Base-by-base conservation (phyloP, 768 basidiomycete species). In the Leccinum aurantiacum region DNA sequence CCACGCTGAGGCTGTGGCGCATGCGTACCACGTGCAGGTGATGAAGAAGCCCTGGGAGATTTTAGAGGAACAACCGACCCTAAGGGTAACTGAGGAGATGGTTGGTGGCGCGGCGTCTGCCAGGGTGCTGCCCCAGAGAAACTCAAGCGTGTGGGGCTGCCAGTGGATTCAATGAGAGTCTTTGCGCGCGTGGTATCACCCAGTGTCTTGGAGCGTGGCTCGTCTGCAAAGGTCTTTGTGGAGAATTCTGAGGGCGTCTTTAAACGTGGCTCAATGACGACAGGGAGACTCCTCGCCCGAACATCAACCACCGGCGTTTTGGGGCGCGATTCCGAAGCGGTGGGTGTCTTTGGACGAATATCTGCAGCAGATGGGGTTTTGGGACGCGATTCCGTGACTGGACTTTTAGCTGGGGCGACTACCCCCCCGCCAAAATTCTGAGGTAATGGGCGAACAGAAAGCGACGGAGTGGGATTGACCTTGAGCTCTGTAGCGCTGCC, bases 61-160 rank as follows among this genome's bases (percentile, higher is more conserved):
- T 44, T 67, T n/a, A 60, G 57, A 8, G 60, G 57, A 7, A 63
- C 17, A 4, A 80, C 77, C 58, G 35, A 68, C 33, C 60, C 58
- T n/a, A 69, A 65, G 27, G 74, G 63, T 25, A 70, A 55, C 24
- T 80, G 66, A n/a, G 72, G 60, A 13, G 79, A 70, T 33, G 63
- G 7, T 51, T 75, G 76, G 24, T 71, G 67, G 22, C 63, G 60
- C 0, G 63, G 68, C 3, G 67, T 72, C 54, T 66, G 70, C 58
- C 66, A 73, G 19, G 67, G 64, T 47, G 56, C 27, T 8, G 64
- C 15, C 29, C 57, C 48, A 4, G 73, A 31, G 15, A 64, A 64
- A 38, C 63, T 70, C 14, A 56, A 27, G 8, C 62, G 64, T 25
- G 60, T 63, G 11, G 65, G 60, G 35, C 54, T 65, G 22, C 22